phyloP scores from a whole-genome alignment of 345 rosid genomes.

The Capsella bursapastoris region DNA sequence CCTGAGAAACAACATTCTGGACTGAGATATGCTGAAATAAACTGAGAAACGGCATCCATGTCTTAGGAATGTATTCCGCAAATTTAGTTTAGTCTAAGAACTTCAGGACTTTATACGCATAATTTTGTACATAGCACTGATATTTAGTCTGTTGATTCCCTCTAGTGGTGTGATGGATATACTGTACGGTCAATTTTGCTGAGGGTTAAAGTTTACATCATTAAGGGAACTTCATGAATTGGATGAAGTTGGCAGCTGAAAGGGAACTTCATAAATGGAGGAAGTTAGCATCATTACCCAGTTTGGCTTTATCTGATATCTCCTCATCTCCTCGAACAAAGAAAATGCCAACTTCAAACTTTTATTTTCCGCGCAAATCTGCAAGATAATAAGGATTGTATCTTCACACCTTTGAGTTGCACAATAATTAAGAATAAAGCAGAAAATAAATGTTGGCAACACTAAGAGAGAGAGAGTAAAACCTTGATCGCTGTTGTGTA shows the following conservation, averaged over 20 bases:
- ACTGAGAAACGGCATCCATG: neutral
- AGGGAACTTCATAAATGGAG: conserved; percentile 8
- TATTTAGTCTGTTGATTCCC: conserved; percentile 7
- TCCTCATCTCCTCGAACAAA: conserved; percentile 84
- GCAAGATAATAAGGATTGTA: conserved; percentile 30
- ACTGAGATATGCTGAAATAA: conserved; percentile 30
- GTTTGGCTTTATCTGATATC: conserved; percentile 72
- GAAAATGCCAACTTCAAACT: conserved; percentile 73
- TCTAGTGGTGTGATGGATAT: conserved; percentile 19
- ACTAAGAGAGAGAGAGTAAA: conserved; percentile 29
- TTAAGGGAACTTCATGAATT: conserved; percentile 2
- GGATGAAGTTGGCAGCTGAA: conserved; percentile 1
- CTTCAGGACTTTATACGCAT: conserved; percentile 5
- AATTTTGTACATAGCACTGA: neutral
- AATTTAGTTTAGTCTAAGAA: conserved; percentile 2
- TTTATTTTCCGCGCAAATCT: conserved; percentile 77
- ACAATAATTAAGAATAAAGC: conserved; percentile 4
- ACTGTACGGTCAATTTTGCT: conserved; percentile 4
- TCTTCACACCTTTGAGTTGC: conserved; percentile 36
- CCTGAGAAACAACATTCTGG: conserved; percentile 54
- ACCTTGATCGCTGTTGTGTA: conserved; percentile 97
- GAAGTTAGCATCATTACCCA: conserved; percentile 44
- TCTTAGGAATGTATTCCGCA: neutral
- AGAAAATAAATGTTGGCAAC: conserved; percentile 1
- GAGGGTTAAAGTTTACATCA: neutral